Conservation (phyloP, 2,329 filamentous ascomycete species). For the Herpotrichia juniperi region DNA sequence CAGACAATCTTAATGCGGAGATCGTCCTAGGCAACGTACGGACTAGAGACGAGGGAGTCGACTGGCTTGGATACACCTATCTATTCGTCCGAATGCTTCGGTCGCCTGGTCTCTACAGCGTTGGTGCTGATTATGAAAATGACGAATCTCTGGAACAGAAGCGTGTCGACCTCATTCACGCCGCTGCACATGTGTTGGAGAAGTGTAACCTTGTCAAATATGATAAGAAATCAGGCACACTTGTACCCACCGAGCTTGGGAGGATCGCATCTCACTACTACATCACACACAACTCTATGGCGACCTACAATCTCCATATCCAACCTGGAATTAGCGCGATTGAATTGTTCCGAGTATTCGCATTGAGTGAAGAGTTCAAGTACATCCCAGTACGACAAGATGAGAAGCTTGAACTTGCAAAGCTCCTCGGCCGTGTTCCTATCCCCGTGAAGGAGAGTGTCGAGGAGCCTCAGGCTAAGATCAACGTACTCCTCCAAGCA, state of each 20-base stretch:
- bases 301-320: slow-evolving; percentile 94
- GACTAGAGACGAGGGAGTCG: slow-evolving; percentile 92
- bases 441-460: slow-evolving; percentile 98
- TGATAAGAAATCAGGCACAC: slow-evolving; percentile 86
- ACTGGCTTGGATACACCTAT: slow-evolving; percentile 98
- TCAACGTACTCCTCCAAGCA: slow-evolving; percentile 95
- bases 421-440: slow-evolving; percentile 85
- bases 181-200: slow-evolving; percentile 84
- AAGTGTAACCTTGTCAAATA: slow-evolving; percentile 92
- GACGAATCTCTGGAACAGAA: slow-evolving; percentile 93
- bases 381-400: slow-evolving; percentile 98
- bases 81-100: slow-evolving; percentile 97
- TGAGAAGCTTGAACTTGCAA: slow-evolving; percentile 94
- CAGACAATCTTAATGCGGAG: slow-evolving; percentile 96
- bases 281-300: slow-evolving; percentile 94
- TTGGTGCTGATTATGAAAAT: slow-evolving; percentile 93
- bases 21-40: slow-evolving; percentile 93
- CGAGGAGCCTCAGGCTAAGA: slow-evolving; percentile 95
- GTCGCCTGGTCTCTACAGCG: slow-evolving; percentile 92
- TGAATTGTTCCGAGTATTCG: slow-evolving; percentile 95
- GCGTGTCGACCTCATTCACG: slow-evolving; percentile 95
- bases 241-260: slow-evolving; percentile 92
- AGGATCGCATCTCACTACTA: slow-evolving; percentile 98
- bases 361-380: slow-evolving; percentile 96
- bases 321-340: slow-evolving; percentile 92